Evolutionary conservation across 208 protist genomes (phyloP).

Genomic region (Crithidia acanthocephali): DNA sequence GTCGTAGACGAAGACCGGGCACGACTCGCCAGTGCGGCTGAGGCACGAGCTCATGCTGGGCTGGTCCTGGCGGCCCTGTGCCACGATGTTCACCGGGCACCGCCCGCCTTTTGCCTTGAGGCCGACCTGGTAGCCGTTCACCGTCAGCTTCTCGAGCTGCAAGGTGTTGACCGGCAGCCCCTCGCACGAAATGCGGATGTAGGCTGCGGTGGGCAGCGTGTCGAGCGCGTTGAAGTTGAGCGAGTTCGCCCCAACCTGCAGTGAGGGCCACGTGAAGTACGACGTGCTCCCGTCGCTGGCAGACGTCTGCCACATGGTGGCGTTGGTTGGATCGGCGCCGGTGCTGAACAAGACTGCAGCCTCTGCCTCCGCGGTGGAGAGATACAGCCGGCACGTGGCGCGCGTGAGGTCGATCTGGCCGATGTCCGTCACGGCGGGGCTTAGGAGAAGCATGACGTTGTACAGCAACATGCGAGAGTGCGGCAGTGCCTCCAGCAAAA

Average conservation of each 20-base stretch:
- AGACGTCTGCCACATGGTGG: conserved; percentile 27
- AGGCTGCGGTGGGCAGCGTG: conserved; percentile 26
- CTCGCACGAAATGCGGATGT: conserved; percentile 37
- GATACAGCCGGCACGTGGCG: conserved; percentile 31
- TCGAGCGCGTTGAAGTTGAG: conserved; percentile 37
- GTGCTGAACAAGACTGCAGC: conserved; percentile 12
- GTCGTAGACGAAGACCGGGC: conserved; percentile 37
- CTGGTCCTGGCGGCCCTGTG: conserved; percentile 21
- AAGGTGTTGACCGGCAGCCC: conserved; percentile 24
- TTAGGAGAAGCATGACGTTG: conserved; percentile 30
- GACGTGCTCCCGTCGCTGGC: not conserved
- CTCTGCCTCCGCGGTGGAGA: conserved; percentile 31
- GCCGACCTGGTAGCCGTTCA: conserved; percentile 54
- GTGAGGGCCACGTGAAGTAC: conserved; percentile 29
- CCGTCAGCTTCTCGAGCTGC: conserved; percentile 13
- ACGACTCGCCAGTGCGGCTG: conserved; percentile 38
- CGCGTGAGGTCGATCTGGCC: conserved; percentile 29
- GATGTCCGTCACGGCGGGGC: conserved; percentile 12
- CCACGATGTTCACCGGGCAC: conserved; percentile 49
- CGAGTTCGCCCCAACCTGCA: conserved; percentile 42
- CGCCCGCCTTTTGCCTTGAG: conserved; percentile 32
- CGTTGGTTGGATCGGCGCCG: conserved; percentile 20
- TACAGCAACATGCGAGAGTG: conserved; percentile 45
- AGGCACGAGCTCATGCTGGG: conserved; percentile 37
- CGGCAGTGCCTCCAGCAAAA: conserved; percentile 33